Base-by-base conservation (phyloP, 805 yeast species). In the Groenewaldozyma tartarivorans region DNA sequence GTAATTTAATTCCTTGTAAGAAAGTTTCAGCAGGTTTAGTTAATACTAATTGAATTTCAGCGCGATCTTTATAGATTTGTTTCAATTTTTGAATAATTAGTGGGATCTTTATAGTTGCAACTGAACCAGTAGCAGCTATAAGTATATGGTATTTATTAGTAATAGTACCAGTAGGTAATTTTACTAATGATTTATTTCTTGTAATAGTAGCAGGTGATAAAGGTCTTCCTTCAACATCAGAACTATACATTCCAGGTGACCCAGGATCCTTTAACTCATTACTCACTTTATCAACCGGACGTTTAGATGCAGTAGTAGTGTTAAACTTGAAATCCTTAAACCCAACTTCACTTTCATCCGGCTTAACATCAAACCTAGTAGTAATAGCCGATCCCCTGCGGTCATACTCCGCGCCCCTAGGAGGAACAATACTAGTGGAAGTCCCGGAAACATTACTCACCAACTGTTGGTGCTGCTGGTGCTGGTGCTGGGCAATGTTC, bases 31-130 rank as follows among this genome's bases (percentile, higher is more conserved):
- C 59, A 2, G 64, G 55, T 18, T 49, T 44, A 4, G 96, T 87
- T 19, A 83, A 82, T 19, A 88, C 85, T 39, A 88, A 66, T 60
- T 88, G 96, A 46, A 88, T 83, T 3, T 87, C 77, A 3, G 87
- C 79, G 44, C 76, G 77, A 36, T 76, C 75, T 5, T 65, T 75
- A 61, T 83, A 90, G 4, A 81, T 69, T 58, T 85, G 84, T 57
- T 79, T 81, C 38, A 92, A 69, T 58, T 86, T 85, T 55, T 81
- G 94, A 48, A 92, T 85, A 31, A 92, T 86, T 49, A 81, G 61
- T 0, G 96, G 95, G 18, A 92, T 79, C 60, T 92, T 92, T 48
- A 92, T 86, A 2, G 97, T 85, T 4, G 98, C 98, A 3, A 92
- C 96, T 1, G 95, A 83, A 1, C 98, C 98, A 1, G 97, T 85